These are phyloP conservation scores for Cyberlindnera subsufficiens DNA, from an alignment of 805 yeast species.

Conservation along the genomic window DNA sequence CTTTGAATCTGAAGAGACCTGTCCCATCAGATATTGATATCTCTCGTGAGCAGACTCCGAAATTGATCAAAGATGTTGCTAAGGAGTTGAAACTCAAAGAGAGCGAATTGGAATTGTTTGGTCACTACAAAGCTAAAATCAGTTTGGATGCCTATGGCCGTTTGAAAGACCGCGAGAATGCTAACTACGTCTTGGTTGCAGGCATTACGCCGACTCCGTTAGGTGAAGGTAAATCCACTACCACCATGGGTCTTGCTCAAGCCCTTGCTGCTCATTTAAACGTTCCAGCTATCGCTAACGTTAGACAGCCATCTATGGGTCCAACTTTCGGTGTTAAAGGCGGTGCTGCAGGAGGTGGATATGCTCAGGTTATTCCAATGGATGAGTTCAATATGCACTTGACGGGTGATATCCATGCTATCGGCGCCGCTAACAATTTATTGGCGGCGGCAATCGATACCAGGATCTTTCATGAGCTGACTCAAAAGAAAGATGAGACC, in stretches of 20 bases:
- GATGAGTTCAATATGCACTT: conserved; percentile 83
- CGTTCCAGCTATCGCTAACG: conserved; percentile 69
- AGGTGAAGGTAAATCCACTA: conserved; percentile 83
- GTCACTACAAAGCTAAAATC: conserved; percentile 73
- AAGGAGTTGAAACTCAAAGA: conserved; percentile 61
- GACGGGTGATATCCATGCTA: conserved; percentile 84
- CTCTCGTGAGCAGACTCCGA: conserved; percentile 71
- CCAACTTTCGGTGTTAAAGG: conserved; percentile 87
- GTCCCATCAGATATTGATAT: conserved; percentile 81
- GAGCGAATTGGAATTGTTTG: conserved; percentile 68
- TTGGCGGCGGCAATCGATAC: conserved; percentile 85
- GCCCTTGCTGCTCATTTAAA: conserved; percentile 73
- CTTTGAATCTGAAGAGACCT: conserved; percentile 50
- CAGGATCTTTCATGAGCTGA: conserved; percentile 76
- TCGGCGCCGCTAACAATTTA: conserved; percentile 74
- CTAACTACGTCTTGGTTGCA: conserved; percentile 70
- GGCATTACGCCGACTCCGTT: conserved; percentile 85
- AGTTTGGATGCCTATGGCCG: conserved; percentile 58
- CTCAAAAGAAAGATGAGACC: conserved; percentile 65
- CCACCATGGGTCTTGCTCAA: conserved; percentile 78
- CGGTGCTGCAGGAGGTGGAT: conserved; percentile 91
- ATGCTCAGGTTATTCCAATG: conserved; percentile 84
- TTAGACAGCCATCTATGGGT: conserved; percentile 85
- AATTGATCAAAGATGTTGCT: conserved; percentile 63
- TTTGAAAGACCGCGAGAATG: conserved; percentile 52